Evolutionary conservation across 1,139 yeast species (phyloP), one percentile per base, ranked within the genome.

Genomic region (Fermentozyma sake): DNA sequence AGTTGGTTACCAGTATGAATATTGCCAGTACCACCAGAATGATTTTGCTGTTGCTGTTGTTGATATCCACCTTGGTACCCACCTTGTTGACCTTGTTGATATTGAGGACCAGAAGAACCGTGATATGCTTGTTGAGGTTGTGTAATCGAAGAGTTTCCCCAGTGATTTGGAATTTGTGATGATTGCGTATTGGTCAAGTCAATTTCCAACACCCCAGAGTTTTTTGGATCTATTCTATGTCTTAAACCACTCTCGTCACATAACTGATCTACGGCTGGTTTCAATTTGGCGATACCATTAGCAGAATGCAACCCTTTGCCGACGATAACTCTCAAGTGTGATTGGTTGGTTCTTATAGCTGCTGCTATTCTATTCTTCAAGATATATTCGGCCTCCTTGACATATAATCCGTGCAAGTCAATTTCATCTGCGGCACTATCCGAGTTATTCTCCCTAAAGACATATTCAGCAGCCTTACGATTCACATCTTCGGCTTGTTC

Each of bases 231-330:
- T 24, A 80, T 64, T 39, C 74, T 64, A 42, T 74, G 77, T 16
- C 55, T 68, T 42, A 89, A 67, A 11, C 72, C 60, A 31, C 79
- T 72, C 42, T 83, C 81, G 23, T 60, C 52, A 53, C 95, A 86
- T 50, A 86, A 59, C 24, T 76, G 72, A 47, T 84, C 91, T 11
- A 87, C 77, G 0, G 96, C 96, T 1, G 96, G 96, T 52, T 81
- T 84, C 43, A 91, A 59, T 55, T 87, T 89, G 27, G 96, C 91
- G 27, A 85, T 73, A 17, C 94, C 94, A 41, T 77, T 65, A 27
- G 71, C 67, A 0, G 96, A 84, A 52, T 91, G 97, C 28, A 77
- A 50, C 8, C 97, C 98, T 55, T 89, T 89, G n/a, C 97, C 97
- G 7, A 87, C 96, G 50, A 91, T 89, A 12, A 85, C 85, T 34